A percentile compares a stretch with the other conserved stretches of the same genome.
These are phyloP conservation scores for Rubia balearica DNA, from an alignment of 305 asterid genomes.

Conservation along the genomic window DNA sequence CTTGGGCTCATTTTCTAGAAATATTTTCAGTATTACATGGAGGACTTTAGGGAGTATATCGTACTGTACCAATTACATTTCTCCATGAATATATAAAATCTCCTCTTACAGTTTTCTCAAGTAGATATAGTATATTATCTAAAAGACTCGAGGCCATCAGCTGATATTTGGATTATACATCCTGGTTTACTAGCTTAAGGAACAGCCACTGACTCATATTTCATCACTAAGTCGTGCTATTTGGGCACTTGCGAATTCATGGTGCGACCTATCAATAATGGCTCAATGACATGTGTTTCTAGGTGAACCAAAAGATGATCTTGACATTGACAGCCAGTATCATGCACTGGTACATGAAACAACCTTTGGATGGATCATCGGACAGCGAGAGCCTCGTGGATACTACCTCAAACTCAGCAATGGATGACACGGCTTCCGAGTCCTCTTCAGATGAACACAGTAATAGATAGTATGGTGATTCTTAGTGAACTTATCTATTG, in stretches of 20 bases:
- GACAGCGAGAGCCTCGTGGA: slow-evolving; percentile 75
- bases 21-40: neutral
- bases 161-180: neutral
- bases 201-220: neutral
- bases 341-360: slow-evolving; percentile 88
- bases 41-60: neutral
- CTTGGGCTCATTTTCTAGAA: neutral
- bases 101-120: neutral
- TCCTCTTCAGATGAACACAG: slow-evolving; percentile 26
- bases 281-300: slow-evolving; percentile 7
- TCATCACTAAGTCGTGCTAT: neutral
- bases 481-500: slow-evolving; percentile 6
- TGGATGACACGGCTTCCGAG: slow-evolving; percentile 30
- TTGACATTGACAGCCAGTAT: slow-evolving; percentile 84
- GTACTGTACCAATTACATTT: neutral
- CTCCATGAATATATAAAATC: slow-evolving; percentile 5
- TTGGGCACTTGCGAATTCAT: neutral
- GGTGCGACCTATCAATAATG: neutral
- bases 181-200: neutral
- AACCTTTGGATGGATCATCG: slow-evolving; percentile 62
- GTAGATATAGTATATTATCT: neutral
- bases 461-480: slow-evolving; percentile 18
- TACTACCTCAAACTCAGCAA: slow-evolving; percentile 46
- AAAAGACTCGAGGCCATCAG: neutral
- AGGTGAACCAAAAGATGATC: slow-evolving; percentile 98